A percentile compares a stretch with the other conserved stretches of the same genome.
phyloP scores from a whole-genome alignment of 2,329 filamentous ascomycete genomes.

The Fusarium graminum region DNA sequence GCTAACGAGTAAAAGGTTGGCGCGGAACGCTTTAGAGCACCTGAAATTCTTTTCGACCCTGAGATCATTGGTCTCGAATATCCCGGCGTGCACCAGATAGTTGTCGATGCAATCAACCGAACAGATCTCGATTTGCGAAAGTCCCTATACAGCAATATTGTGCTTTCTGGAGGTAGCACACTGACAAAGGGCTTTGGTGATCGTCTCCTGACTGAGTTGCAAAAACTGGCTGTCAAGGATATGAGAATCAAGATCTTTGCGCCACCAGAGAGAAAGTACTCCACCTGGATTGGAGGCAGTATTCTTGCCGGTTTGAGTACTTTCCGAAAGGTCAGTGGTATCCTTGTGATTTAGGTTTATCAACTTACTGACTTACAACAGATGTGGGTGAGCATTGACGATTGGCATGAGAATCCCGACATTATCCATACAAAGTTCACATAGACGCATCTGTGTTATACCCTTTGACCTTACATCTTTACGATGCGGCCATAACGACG shows the following conservation, averaged over 20 bases:
- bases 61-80: conserved; percentile 96
- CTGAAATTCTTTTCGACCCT: conserved; percentile 97
- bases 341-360: not conserved
- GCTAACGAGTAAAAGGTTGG: conserved; percentile 73
- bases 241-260: conserved; percentile 99
- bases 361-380: conserved; percentile 55
- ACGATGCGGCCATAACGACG: conserved; percentile 28
- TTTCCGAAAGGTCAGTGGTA: conserved; percentile 86
- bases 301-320: conserved; percentile 97
- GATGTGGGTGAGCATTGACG: conserved; percentile 99
- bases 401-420: conserved; percentile 99
- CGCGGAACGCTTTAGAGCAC: conserved; percentile 92
- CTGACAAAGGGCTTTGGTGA: conserved; percentile 98
- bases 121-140: conserved; percentile 97
- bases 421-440: conserved; percentile 99
- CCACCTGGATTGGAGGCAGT: conserved; percentile 98
- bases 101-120: conserved; percentile 93
- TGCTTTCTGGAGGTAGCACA: conserved; percentile 94
- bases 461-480: conserved; percentile 25
- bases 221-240: conserved; percentile 94
- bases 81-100: conserved; percentile 96
- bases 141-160: conserved; percentile 94
- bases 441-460: conserved; percentile 57
- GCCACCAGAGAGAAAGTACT: conserved; percentile 97
- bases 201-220: conserved; percentile 89